Evolutionary conservation across 2,329 filamentous ascomycete species (phyloP).

Genomic region (Cytospora piceicola): DNA sequence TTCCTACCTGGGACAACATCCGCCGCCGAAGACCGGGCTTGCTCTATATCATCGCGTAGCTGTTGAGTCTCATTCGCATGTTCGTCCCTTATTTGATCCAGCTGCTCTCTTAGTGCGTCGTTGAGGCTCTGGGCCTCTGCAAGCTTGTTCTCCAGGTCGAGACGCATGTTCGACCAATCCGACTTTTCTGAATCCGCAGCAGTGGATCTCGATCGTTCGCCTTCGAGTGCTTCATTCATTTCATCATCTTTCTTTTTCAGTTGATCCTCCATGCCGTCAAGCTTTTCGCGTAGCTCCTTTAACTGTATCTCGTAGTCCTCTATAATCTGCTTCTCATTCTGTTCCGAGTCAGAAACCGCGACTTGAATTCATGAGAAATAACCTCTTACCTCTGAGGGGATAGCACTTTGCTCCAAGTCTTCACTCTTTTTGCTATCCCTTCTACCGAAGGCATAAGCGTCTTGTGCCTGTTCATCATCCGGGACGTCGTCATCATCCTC

Average conservation of each 20-base stretch:
- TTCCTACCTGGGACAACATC: slow-evolving; percentile 35
- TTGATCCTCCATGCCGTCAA: slow-evolving; percentile 71
- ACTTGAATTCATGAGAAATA: neutral
- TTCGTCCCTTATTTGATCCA: slow-evolving; percentile 72
- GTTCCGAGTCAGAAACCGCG: slow-evolving; percentile 18
- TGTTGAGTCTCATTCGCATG: slow-evolving; percentile 66
- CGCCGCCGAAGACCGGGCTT: slow-evolving; percentile 46
- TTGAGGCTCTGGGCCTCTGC: slow-evolving; percentile 77
- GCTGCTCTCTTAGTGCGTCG: slow-evolving; percentile 75
- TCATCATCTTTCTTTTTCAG: slow-evolving; percentile 72
- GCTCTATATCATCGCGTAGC: slow-evolving; percentile 66
- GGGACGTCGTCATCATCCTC: slow-evolving; percentile 86
- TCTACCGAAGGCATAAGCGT: slow-evolving; percentile 54
- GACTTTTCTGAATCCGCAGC: slow-evolving; percentile 66
- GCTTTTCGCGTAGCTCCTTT: slow-evolving; percentile 71
- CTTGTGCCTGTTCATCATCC: slow-evolving; percentile 61
- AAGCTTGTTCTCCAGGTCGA: slow-evolving; percentile 73
- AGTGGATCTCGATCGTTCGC: slow-evolving; percentile 58
- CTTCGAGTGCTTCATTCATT: slow-evolving; percentile 61
- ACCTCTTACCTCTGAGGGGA: slow-evolving; percentile 45
- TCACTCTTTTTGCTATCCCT: neutral
- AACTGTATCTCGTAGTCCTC: slow-evolving; percentile 82
- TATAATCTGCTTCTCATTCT: slow-evolving; percentile 72
- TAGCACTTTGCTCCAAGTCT: slow-evolving; percentile 37
- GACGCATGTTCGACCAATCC: slow-evolving; percentile 69